Evolutionary conservation across 1,284 basidiomycete species (phyloP), one percentile per base, ranked within the genome.

Genomic region (Ceratobasidium sp.): DNA sequence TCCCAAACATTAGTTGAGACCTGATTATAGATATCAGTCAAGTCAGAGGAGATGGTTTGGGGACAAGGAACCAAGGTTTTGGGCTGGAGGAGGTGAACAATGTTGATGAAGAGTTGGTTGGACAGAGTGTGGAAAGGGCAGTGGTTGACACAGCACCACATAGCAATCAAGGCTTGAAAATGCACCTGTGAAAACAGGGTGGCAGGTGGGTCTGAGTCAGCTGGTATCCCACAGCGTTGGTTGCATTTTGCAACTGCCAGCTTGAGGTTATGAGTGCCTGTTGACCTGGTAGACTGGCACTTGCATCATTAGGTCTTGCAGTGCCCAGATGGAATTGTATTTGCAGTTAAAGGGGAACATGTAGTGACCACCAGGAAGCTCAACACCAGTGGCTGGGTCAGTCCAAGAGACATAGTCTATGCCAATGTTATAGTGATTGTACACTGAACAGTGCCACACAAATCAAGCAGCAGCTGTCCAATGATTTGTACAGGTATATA

Each of bases 1-100:
- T 65, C 59, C 1, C 34, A 4, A 22, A 74, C 40, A n/a, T 37
- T 25, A 4, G 52, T 32, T 0, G 49, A 32, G 13, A 37, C 46
- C n/a, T 7, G 32, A 29, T 74, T 74, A 34, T 74, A 74, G 9
- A 74, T 37, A 19, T 54, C 25, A 1, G 59, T 43, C 17, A 74
- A 17, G 51, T 74, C 71, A 1, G 25, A n/a, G n/a, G 71, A 74
- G 32, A 74, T 19, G 8, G 46, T 40, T 11, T 64, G 25, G 37
- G 71, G 61, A 29, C 19, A 32, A 13, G 71, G 71, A 17, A 74
- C 59, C 2, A 1, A 25, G 3, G 71, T 37, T 43, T 37, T 49
- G 15, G 71, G 25, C 7, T 32, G 32, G n/a, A 74, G 71, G 6
- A 74, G 59, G 11, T 43, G 59, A 37, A 74, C 29, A 0, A 64